Conservation (phyloP, 2,329 filamentous ascomycete genomes). For the Colletotrichum sp. region DNA sequence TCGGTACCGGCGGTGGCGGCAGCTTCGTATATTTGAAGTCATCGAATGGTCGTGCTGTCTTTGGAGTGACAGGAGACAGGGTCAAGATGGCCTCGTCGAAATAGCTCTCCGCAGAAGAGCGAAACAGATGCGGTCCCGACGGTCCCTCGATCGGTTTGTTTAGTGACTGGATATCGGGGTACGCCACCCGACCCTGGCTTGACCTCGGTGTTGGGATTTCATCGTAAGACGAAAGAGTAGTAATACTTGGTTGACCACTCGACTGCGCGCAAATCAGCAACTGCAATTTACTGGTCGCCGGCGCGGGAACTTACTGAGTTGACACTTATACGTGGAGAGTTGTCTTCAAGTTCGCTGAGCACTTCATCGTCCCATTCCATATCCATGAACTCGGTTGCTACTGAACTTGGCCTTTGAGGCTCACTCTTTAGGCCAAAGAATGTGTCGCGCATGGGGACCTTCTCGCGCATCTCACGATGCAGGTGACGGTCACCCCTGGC, state of each 20-base stretch:
- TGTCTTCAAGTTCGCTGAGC: constrained; percentile 65
- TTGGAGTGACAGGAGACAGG: constrained; percentile 76
- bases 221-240: constrained; percentile 86
- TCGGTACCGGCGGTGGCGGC: constrained; percentile 21
- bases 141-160: constrained; percentile 77
- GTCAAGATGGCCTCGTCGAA: constrained; percentile 62
- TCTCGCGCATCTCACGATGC: constrained; percentile 59
- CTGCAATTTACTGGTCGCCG: background rate
- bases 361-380: constrained; percentile 73
- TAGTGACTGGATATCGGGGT: constrained; percentile 56
- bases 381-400: constrained; percentile 79
- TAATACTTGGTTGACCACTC: constrained; percentile 73
- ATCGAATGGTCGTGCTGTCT: constrained; percentile 49
- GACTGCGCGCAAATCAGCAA: constrained; percentile 24
- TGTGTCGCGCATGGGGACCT: constrained; percentile 55
- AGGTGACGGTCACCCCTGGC: constrained; percentile 39
- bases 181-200: constrained; percentile 63
- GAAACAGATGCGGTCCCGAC: constrained; percentile 85
- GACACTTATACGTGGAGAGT: constrained; percentile 70
- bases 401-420: constrained; percentile 66
- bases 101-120: constrained; percentile 65
- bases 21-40: constrained; percentile 19
- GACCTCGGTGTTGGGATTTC: constrained; percentile 81
- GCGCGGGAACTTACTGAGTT: constrained; percentile 67
- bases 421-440: constrained; percentile 65